Base-by-base conservation (phyloP, 176 grass and related monocot species). In the Bolboschoenus planiculmis region DNA sequence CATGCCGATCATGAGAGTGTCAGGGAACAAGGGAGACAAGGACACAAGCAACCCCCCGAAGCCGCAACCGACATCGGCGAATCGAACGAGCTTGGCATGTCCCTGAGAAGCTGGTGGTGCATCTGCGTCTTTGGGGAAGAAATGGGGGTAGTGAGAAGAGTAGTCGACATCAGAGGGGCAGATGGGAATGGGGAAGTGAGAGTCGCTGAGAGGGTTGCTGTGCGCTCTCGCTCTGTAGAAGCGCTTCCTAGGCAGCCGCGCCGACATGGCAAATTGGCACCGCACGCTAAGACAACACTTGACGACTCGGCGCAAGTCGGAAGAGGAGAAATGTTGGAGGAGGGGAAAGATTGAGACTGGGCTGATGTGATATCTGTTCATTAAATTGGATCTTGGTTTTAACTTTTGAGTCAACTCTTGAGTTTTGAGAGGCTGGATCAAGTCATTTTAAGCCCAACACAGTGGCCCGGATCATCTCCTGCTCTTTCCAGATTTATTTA, bases 1-100 rank as follows among this genome's bases (percentile, higher is more conserved):
- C 96, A 99, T 99, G 60, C 96, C 96, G 26, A 99, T 93, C 90
- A 99, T 99, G 40, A 98, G 89, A 76, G 85, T 91, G 70, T 95
- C 90, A 0, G 89, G 96, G 83, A 98, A 93, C 46, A 93, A 87
- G 3, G 89, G 89, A 1, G 96, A 99, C 16, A 99, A 85, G 21
- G 87, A 82, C 4, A 95, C 87, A 0, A 99, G 92, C 82, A 99
- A 31, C 36, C 93, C 93, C 0, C 89, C 93, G 5, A 97, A 93
- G 0, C 93, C 93, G 42, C 91, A 97, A 11, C 93, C 93, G 0
- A 97, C 86, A 7, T 94, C 96, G 0, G 96, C 92, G 1, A 95
- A 95, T 54, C 87, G 87, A 65, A 98, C 87, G 4, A 44, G 43
- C 85, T 68, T 83, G 29, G 29, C n/a, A 24, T 23, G n/a, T n/a